phyloP scores from a whole-genome alignment of 768 basidiomycete species.

The Amanita inopinata region DNA sequence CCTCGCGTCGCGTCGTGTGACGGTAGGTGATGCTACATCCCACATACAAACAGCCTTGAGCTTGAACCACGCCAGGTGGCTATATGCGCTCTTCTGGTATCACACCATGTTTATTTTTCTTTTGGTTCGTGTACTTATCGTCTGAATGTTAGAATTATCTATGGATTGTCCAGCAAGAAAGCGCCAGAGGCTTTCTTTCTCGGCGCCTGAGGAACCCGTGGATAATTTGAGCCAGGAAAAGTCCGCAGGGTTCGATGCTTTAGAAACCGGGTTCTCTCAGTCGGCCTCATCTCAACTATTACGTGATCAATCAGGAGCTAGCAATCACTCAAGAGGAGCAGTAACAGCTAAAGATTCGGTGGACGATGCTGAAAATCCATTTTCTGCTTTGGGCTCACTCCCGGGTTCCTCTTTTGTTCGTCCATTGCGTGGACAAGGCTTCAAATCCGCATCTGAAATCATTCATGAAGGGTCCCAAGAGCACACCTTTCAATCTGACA shows the following conservation, averaged over 20 bases:
- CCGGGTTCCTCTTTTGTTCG: slow-evolving; percentile 12
- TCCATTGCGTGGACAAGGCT: slow-evolving; percentile 14
- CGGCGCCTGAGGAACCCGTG: slow-evolving; percentile 49
- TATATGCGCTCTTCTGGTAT: slow-evolving; percentile 6
- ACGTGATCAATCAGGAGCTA: not conserved
- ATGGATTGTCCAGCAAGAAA: slow-evolving; percentile 41
- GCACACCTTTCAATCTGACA: not conserved
- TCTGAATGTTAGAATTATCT: slow-evolving; percentile 17
- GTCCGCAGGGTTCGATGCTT: slow-evolving; percentile 41
- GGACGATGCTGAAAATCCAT: slow-evolving; percentile 37
- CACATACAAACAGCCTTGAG: not conserved
- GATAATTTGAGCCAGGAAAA: slow-evolving; percentile 45
- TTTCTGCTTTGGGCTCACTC: slow-evolving; percentile 11
- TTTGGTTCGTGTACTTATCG: slow-evolving; percentile 6
- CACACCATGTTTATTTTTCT: not conserved
- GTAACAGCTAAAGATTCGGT: slow-evolving; percentile 2
- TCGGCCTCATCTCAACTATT: slow-evolving; percentile 2
- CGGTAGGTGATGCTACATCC: too few species aligned
- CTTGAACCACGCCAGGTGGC: not conserved
- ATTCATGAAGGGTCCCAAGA: slow-evolving; percentile 20
- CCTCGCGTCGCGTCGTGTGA: slow-evolving; percentile 10
- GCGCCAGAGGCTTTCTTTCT: slow-evolving; percentile 55
- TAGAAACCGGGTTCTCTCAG: slow-evolving; percentile 39
- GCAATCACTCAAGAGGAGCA: not conserved
- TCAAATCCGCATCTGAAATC: slow-evolving; percentile 21